Percentiles rank a stretch among this genome's conserved stretches.
Conservation (phyloP, 768 basidiomycete genomes). For the Boletellus ananiceps region DNA sequence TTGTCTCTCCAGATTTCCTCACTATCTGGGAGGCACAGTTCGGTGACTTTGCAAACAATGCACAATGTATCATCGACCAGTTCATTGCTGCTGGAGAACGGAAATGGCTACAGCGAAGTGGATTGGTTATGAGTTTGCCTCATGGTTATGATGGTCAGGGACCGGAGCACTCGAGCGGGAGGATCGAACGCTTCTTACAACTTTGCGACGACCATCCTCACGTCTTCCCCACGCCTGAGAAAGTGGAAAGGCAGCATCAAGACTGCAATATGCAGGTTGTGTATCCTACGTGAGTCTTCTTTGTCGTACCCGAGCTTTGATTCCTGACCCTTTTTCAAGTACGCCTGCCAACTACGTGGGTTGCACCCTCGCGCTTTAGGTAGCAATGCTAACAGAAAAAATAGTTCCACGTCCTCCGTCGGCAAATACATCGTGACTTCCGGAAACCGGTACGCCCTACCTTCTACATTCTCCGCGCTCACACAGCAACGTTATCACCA, state of each 20-base stretch:
- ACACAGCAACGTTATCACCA: conserved; percentile 25
- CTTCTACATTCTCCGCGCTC: background rate
- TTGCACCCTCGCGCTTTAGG: background rate
- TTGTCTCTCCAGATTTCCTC: conserved; percentile 88
- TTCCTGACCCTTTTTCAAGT: conserved; percentile 35
- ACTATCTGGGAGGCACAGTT: conserved; percentile 99
- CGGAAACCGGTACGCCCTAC: conserved; percentile 76
- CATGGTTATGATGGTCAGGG: conserved; percentile 99
- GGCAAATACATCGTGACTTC: conserved; percentile 97
- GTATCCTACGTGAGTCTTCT: conserved; percentile 76
- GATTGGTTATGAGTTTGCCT: conserved; percentile 82
- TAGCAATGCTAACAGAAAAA: conserved; percentile 12
- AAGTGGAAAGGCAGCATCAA: conserved; percentile 93
- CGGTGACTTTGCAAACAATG: conserved; percentile 97
- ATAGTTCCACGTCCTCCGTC: conserved; percentile 93
- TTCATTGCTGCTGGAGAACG: conserved; percentile 97
- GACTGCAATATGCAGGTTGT: conserved; percentile 99
- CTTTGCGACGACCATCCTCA: conserved; percentile 97
- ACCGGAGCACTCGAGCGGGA: conserved; percentile 94
- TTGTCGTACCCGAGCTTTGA: background rate
- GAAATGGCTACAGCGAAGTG: conserved; percentile 95
- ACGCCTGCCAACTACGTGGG: conserved; percentile 90
- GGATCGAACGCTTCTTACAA: conserved; percentile 95
- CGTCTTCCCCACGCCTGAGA: conserved; percentile 81
- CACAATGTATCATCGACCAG: conserved; percentile 97